Base-by-base conservation (phyloP, 306 rosid species). In the Parietaria judaica region DNA sequence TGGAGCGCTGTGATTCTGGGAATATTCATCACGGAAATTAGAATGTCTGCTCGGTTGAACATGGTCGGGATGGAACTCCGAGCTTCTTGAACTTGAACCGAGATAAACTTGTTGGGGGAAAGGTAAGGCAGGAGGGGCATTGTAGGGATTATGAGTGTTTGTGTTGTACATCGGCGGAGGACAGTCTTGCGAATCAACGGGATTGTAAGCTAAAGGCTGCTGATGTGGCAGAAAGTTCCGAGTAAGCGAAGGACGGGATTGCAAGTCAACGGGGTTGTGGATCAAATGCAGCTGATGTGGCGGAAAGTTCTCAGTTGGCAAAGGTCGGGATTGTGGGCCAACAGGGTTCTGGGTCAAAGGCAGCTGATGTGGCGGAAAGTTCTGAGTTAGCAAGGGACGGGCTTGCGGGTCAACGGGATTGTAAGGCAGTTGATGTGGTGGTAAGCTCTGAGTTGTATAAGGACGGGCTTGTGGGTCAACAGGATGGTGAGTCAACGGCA, bases 1-100 rank as follows among this genome's bases (percentile, higher is more conserved):
- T 56, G 76, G 43, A 60, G 54, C 54, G 56, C 60, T 56, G 73
- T 69, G 13, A 14, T 16, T 17, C 9, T 15, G 61, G 35, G 73
- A 43, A 65, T 39, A 58, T 38, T 39, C 66, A 48, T 74, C 73
- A 49, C 52, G 50, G 2, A 35, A 66, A 57, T 44, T 16, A 34
- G 71, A 53, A 61, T 56, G 62, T 64, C 70, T 48, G 61, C 49
- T 60, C 44, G 71, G 70, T 58, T 66, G 72, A 39, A 59, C 8
- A 69, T 68, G 63, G 58, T 64, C 63, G 12, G 49, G 37, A 16
- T 10, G 48, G 35, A 44, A 73, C 39, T 67, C 72, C 6, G 73
- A 14, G 55, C 52, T 63, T 43, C 71, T 36, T 45, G 64, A 23
- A 23, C 71, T 36, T 45, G 64, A 23, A 23, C 77, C 60, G 3